These are phyloP conservation scores for Biscutella auriculata DNA, from an alignment of 441 rosid genomes.

Conservation along the genomic window DNA sequence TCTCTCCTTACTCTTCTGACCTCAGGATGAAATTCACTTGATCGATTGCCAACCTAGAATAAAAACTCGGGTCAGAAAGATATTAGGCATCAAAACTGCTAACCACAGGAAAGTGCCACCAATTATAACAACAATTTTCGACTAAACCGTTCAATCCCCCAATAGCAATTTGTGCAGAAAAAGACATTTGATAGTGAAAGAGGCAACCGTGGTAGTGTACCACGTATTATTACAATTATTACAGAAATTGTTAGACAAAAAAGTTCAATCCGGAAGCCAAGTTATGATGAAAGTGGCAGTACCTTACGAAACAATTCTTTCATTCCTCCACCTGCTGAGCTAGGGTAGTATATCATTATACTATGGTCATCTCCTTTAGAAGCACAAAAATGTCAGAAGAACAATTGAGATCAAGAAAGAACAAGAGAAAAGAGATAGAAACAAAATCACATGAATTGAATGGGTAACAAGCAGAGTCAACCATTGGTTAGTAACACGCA, in stretches of 20 bases:
- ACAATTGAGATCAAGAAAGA: too few species aligned
- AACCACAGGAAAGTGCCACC: neutral
- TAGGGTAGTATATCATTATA: conserved; percentile 97
- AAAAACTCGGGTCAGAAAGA: conserved; percentile 2
- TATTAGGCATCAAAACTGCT: neutral
- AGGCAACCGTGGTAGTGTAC: neutral
- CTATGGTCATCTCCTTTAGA: conserved; percentile 91
- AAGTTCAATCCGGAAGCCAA: neutral
- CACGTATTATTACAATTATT: too few species aligned
- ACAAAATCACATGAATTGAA: too few species aligned
- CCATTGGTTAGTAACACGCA: too few species aligned
- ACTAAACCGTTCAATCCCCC: neutral
- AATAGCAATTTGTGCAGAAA: neutral
- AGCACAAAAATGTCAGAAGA: too few species aligned
- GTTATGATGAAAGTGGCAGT: conserved; percentile 5
- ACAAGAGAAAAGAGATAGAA: too few species aligned
- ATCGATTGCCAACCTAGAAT: conserved; percentile 83
- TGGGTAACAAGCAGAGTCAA: too few species aligned
- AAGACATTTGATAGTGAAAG: neutral
- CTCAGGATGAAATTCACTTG: conserved; percentile 97
- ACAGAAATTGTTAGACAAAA: neutral
- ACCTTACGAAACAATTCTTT: conserved; percentile 99
- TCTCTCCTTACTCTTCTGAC: conserved; percentile 96
- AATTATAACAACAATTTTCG: neutral
- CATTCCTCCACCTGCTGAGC: conserved; percentile 99